Conservation (phyloP, 1,284 basidiomycete genomes). For the Leccinum subfulvum region DNA sequence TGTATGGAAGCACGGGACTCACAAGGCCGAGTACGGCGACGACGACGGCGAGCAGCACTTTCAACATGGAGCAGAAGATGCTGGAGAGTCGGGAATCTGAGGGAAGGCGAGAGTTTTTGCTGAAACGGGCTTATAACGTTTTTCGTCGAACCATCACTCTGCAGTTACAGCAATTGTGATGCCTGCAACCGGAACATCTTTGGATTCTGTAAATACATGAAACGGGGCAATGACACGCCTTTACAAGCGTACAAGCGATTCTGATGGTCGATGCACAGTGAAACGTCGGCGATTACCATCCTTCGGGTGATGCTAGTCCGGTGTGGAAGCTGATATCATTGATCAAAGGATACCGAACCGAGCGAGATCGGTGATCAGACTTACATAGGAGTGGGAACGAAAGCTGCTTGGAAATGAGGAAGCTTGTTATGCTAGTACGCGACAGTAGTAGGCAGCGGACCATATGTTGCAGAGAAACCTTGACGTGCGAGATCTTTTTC, state of each 20-base stretch:
- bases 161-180: neutral
- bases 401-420: no score
- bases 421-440: no score
- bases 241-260: neutral
- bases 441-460: no score
- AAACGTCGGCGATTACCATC: neutral
- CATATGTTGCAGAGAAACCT: no score
- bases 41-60: neutral
- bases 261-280: neutral
- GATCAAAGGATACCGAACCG: neutral
- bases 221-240: neutral
- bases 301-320: neutral
- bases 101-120: neutral
- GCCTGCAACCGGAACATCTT: neutral
- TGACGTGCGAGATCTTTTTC: no score
- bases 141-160: neutral
- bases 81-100: neutral
- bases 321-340: neutral
- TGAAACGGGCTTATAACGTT: neutral
- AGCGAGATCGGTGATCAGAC: neutral
- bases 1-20: slow-evolving; percentile 9
- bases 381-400: neutral
- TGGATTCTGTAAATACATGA: neutral
- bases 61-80: neutral
- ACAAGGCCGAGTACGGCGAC: slow-evolving; percentile 6